Base-by-base conservation (phyloP, 2,329 filamentous ascomycete genomes). In the Pseudogymnoascus sp. region DNA sequence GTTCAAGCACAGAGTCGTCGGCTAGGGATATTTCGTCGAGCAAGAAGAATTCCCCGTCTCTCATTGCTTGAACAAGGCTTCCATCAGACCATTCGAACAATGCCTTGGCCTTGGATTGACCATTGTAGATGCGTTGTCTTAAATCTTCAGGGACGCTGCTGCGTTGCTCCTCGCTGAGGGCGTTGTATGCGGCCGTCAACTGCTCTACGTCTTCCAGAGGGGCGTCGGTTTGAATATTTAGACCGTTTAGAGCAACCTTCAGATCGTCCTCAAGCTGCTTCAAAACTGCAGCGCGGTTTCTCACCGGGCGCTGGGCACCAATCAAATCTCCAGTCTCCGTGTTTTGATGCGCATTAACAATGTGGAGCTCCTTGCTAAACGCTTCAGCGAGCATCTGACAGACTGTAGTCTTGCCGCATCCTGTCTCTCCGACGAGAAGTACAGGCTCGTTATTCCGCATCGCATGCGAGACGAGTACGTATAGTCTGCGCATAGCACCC, bases 41-140 rank as follows among this genome's bases (percentile, higher is more conserved):
- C 20, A 99, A 80, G 75, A 99, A 99, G 70, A 91, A 91, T 66
- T 91, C 84, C 0, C 92, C 94, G 20, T 83, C 81, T 71, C 88
- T 90, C 93, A 99, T 97, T 0, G 95, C 90, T 66, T 94, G 87
- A 1, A 99, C 91, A 1, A 99, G 81, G 70, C 89, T 95, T 61
- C 94, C 94, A 70, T 99, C 94, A 0, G 85, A 87, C 94, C 94
- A 99, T 75, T 97, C 92, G 61, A 99, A 99, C 0, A 99, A 77
- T 3, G 92, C 89, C 66, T 91, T 91, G 69, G 84, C 85, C 67
- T 90, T 88, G 12, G 81, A 79, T 50, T 82, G 76, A 59, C 79
- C 79, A 1, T 64, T 35, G 15, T 75, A 68, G n/a, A 83, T 80
- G 6, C 71, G 66, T 28, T 71, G 61, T 9, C 67, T 73, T 15